Evolutionary conservation across 805 yeast genomes (phyloP).

Genomic region (Pichia nakasei): DNA sequence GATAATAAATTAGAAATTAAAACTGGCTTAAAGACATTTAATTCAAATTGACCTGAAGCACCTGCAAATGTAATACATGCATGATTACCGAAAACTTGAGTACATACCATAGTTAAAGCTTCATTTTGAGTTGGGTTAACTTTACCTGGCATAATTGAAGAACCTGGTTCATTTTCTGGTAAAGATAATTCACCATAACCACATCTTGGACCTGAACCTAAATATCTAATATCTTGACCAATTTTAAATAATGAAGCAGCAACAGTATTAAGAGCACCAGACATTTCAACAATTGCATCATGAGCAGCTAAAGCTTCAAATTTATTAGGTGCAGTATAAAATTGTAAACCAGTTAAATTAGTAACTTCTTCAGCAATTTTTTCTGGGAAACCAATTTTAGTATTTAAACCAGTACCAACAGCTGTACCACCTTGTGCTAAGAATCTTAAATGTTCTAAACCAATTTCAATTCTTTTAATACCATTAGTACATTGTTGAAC

Average conservation of each 20-base stretch:
- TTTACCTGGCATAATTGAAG: conserved; percentile 99
- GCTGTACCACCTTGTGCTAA: conserved; percentile 99
- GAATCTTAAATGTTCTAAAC: conserved; percentile 65
- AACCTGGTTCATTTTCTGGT: conserved; percentile 99
- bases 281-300: conserved; percentile 95
- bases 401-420: conserved; percentile 97
- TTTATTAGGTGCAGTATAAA: conserved; percentile 95
- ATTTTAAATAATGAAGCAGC: conserved; percentile 92
- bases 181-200: conserved; percentile 93
- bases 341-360: conserved; percentile 77
- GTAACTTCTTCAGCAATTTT: conserved; percentile 82
- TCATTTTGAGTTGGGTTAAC: conserved; percentile 99
- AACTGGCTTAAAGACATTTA: conserved; percentile 96
- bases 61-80: conserved; percentile 94
- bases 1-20: conserved; percentile 84
- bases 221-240: conserved; percentile 95
- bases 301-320: conserved; percentile 99
- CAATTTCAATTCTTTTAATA: conserved; percentile 70
- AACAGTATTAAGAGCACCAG: conserved; percentile 93
- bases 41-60: conserved; percentile 97
- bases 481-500: conserved; percentile 90
- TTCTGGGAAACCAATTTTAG: conserved; percentile 81
- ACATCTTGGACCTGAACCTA: conserved; percentile 99
- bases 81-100: conserved; percentile 97
- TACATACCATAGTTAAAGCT: conserved; percentile 96